Evolutionary conservation across 352 stramenopile genomes (phyloP), one percentile per base, ranked within the genome.

Genomic region (Phytophthora lateralis): DNA sequence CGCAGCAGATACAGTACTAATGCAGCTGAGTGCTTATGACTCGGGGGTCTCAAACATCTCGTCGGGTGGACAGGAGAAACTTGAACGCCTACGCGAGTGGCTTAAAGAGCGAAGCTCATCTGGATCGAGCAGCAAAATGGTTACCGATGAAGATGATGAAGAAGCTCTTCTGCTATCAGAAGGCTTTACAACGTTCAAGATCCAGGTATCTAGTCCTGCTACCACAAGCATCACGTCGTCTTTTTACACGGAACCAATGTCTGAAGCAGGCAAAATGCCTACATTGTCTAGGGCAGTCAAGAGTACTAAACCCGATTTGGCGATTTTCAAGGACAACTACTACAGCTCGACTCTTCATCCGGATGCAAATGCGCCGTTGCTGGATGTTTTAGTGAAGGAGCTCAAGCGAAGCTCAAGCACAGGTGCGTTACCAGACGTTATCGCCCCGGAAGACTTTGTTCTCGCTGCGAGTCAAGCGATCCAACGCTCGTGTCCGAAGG

Each of bases 131-230:
- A 52, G 3, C 6, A 66, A 27, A 27, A 69, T 78, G 15, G 43
- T 51, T 34, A 69, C 57, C 0, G 55, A 65, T n/a, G 56, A 72
- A 60, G 59, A 76, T 30, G 69, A 71, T 9, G 62, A 79, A 45
- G 74, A 80, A 53, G 69, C 72, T 14, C 51, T 73, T 29, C 32
- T 83, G 49, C 49, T 86, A 4, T 78, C 73, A 4, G 63, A 73
- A 66, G 72, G 71, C 12, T 86, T 86, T 34, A 56, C 69, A 11
- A 48, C 66, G 5, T 69, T 73, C 7, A 57, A 56, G 35, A 73
- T 67, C 20, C 30, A 72, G 11, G 44, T n/a, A 15, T 26, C 21
- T 27, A 21, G 35, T 18, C 15, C 39, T 44, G 51, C 18, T 54
- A 17, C 35, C 6, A 44, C 43, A 29, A 18, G 21, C 20, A 46